Conservation (phyloP, 192 early-diverging fungal genomes). For the Backusella liffmaniae region DNA sequence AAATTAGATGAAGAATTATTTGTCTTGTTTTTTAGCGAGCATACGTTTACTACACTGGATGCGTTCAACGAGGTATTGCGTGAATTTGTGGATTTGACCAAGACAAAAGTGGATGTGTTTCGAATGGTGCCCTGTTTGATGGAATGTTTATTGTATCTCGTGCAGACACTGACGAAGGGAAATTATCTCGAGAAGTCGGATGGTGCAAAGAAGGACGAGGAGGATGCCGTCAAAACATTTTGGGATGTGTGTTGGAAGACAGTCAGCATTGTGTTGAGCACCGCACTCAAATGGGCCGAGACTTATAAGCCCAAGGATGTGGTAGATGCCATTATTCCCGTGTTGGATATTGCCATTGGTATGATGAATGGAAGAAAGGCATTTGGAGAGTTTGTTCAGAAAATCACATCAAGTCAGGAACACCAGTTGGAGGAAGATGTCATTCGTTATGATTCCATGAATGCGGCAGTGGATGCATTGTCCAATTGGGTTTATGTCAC, state of each 20-base stretch:
- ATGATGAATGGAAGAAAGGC: slow-evolving; percentile 2
- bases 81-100: slow-evolving; percentile 7
- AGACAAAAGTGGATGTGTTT: slow-evolving; percentile 11
- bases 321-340: slow-evolving; percentile 17
- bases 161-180: background rate
- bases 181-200: background rate
- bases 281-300: slow-evolving; percentile 24
- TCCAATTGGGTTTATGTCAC: slow-evolving; percentile 38
- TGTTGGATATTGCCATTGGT: slow-evolving; percentile 18
- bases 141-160: background rate
- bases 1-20: background rate
- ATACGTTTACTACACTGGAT: background rate
- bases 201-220: slow-evolving; percentile 10
- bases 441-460: slow-evolving; percentile 4
- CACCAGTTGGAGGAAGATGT: background rate
- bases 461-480: slow-evolving; percentile 15
- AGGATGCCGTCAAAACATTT: slow-evolving; percentile 6
- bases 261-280: slow-evolving; percentile 8
- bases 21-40: background rate
- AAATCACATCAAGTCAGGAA: background rate
- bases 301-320: slow-evolving; percentile 19
- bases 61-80: background rate
- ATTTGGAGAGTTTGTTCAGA: background rate
- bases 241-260: slow-evolving; percentile 27
- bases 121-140: background rate